Conservation (phyloP, 306 rosid genomes). For the Geum urbanum region DNA sequence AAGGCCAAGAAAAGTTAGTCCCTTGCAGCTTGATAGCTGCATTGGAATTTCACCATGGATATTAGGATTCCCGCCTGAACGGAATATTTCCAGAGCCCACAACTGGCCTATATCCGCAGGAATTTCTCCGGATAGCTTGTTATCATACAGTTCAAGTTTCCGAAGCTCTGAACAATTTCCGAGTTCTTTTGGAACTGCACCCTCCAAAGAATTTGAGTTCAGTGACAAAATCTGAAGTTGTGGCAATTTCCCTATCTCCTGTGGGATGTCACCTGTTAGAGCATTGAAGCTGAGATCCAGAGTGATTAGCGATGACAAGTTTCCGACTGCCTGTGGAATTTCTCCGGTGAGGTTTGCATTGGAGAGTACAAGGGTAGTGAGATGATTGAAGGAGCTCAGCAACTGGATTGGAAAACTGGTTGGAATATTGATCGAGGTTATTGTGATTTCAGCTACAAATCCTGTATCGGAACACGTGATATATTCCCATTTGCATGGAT, state of each 20-base stretch:
- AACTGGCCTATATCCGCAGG: slow-evolving; percentile 69
- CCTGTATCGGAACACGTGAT: slow-evolving; percentile 59
- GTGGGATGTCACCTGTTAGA: slow-evolving; percentile 69
- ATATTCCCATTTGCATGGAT: slow-evolving; percentile 87
- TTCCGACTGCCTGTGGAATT: slow-evolving; percentile 60
- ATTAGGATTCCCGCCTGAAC: slow-evolving; percentile 83
- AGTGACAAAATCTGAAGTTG: slow-evolving; percentile 45
- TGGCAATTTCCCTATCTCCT: slow-evolving; percentile 51
- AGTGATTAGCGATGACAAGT: slow-evolving; percentile 60
- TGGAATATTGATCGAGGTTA: slow-evolving; percentile 56
- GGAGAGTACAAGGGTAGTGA: slow-evolving; percentile 61
- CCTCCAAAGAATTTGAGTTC: slow-evolving; percentile 66
- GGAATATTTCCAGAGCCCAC: slow-evolving; percentile 44
- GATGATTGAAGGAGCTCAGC: slow-evolving; percentile 57
- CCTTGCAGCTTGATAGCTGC: slow-evolving; percentile 70
- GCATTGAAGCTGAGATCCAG: slow-evolving; percentile 83
- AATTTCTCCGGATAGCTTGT: slow-evolving; percentile 68
- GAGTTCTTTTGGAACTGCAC: slow-evolving; percentile 61
- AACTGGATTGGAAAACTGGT: slow-evolving; percentile 59
- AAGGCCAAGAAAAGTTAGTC: slow-evolving; percentile 65
- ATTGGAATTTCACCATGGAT: slow-evolving; percentile 76
- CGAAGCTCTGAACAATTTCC: slow-evolving; percentile 77
- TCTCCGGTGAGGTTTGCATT: slow-evolving; percentile 78
- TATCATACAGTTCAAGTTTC: slow-evolving; percentile 65
- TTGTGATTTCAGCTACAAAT: slow-evolving; percentile 57